Percentiles rank a stretch among this genome's conserved stretches.
Evolutionary conservation across 1,284 basidiomycete genomes (phyloP).

Genomic region (Malassezia restricta): DNA sequence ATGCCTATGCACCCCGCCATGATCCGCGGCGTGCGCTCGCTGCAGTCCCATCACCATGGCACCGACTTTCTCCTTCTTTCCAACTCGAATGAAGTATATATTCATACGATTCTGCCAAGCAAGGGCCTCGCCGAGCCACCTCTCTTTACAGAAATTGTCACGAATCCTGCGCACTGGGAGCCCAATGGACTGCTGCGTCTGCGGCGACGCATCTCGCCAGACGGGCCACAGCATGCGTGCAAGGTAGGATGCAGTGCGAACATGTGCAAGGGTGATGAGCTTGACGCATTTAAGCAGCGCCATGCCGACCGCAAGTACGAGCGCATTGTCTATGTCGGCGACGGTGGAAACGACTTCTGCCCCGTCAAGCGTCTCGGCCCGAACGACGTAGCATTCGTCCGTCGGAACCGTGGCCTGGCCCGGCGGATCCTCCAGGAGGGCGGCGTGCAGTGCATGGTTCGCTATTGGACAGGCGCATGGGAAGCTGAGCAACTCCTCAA

Average conservation of each 20-base stretch:
- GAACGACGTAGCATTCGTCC: constrained; percentile 37
- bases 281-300: constrained; percentile 65
- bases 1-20: constrained; percentile 95
- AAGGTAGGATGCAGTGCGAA: constrained; percentile 80
- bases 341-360: constrained; percentile 91
- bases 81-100: constrained; percentile 87
- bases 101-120: constrained; percentile 54
- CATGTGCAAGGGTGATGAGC: constrained; percentile 97
- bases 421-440: constrained; percentile 34
- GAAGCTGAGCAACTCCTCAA: constrained; percentile 33
- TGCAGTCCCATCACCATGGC: constrained; percentile 49
- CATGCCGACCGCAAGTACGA: constrained; percentile 59
- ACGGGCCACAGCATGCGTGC: constrained; percentile 62
- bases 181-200: constrained; percentile 63
- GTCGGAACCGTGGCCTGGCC: constrained; percentile 36
- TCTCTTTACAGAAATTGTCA: constrained; percentile 74
- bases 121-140: constrained; percentile 9
- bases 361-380: constrained; percentile 62
- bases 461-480: constrained; percentile 44
- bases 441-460: constrained; percentile 27
- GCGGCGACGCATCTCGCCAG: constrained; percentile 61
- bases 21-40: constrained; percentile 66
- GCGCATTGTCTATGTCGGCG: constrained; percentile 78
- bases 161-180: constrained; percentile 80
- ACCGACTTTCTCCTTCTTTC: constrained; percentile 82